phyloP scores from a whole-genome alignment of 495 filamentous ascomycete genomes.

The Aspergillus panamensis region DNA sequence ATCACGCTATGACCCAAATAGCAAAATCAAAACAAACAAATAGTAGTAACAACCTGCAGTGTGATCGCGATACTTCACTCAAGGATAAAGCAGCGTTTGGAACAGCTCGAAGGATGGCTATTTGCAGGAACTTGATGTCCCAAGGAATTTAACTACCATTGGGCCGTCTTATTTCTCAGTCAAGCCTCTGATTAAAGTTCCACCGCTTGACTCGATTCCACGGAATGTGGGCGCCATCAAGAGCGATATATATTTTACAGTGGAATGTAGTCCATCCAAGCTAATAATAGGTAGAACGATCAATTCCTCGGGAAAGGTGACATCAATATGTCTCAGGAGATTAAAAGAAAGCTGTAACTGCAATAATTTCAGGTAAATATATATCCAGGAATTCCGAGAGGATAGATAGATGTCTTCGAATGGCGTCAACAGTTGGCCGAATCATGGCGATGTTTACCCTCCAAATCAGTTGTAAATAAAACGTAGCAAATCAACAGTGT shows the following conservation, averaged over 20 bases:
- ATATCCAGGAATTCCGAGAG: no score
- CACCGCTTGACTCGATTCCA: not conserved
- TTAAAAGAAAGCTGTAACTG: not conserved
- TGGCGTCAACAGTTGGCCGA: no score
- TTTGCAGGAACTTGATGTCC: not conserved
- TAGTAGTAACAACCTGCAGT: not conserved
- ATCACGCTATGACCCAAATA: constrained; percentile 17
- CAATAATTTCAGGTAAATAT: no score
- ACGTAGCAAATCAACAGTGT: constrained; percentile 14
- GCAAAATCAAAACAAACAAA: constrained; percentile 42
- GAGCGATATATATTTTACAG: not conserved
- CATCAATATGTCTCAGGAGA: not conserved
- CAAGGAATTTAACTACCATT: not conserved
- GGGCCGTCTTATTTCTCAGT: not conserved
- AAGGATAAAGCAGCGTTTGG: not conserved
- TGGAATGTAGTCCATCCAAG: not conserved
- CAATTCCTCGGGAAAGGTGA: not conserved
- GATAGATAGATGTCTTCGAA: not conserved
- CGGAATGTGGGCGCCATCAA: not conserved
- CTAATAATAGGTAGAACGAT: not conserved
- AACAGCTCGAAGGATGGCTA: not conserved
- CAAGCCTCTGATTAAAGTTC: not conserved
- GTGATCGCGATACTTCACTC: not conserved
- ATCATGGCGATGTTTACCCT: not conserved
- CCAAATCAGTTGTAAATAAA: constrained; percentile 38